phyloP scores from a whole-genome alignment of 768 basidiomycete genomes.

The Grammothele lineata region DNA sequence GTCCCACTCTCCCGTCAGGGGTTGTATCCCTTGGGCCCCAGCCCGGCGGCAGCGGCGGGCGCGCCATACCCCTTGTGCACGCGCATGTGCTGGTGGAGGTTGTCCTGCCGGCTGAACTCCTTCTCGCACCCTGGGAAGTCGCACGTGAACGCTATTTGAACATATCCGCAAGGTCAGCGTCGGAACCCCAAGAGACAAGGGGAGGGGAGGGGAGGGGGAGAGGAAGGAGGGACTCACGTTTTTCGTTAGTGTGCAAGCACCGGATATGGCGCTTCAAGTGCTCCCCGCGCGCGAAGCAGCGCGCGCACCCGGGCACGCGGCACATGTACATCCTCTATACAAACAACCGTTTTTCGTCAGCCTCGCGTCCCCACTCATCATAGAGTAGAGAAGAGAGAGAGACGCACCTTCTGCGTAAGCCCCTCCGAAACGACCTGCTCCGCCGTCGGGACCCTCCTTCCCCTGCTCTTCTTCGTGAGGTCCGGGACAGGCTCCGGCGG shows the following conservation, averaged over 20 bases:
- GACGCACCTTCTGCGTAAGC: conserved; percentile 24
- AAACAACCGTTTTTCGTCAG: neutral
- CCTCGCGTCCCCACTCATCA: neutral
- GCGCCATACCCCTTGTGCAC: conserved; percentile 56
- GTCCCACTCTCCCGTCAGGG: too few species aligned
- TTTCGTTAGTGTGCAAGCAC: conserved; percentile 89
- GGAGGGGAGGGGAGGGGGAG: too few species aligned
- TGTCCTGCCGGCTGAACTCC: conserved; percentile 84
- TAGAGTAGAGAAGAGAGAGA: neutral
- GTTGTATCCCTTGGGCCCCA: conserved; percentile 16
- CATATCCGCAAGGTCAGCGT: conserved; percentile 1
- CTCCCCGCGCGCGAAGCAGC: conserved; percentile 85
- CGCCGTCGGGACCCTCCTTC: conserved; percentile 66
- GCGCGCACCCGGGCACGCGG: conserved; percentile 78
- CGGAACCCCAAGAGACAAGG: conserved; percentile 5
- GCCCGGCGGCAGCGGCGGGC: too few species aligned
- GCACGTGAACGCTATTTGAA: conserved; percentile 12
- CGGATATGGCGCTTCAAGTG: conserved; percentile 87
- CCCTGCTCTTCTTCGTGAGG: conserved; percentile 76
- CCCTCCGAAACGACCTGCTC: conserved; percentile 23
- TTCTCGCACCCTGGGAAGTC: conserved; percentile 61
- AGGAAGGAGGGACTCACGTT: conserved; percentile 85
- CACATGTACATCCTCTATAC: conserved; percentile 51
- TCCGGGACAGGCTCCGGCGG: conserved; percentile 72
- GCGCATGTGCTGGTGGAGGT: conserved; percentile 84